phyloP scores from a whole-genome alignment of 257 asterid species.

The Henckelia pumila region DNA sequence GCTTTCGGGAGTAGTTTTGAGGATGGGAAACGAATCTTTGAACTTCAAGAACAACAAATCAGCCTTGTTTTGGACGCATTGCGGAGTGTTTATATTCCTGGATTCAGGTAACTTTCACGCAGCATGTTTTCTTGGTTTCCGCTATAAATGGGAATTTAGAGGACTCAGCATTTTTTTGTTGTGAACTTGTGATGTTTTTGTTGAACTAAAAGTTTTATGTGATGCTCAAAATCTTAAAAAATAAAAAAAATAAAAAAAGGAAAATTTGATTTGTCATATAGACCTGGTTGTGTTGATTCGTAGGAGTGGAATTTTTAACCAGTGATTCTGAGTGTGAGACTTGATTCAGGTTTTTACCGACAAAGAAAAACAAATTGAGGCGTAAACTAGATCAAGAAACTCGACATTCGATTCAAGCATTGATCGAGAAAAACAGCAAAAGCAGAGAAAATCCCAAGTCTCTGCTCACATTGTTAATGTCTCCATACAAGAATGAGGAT shows the following conservation, averaged over 20 bases:
- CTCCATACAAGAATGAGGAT: constrained; percentile 28
- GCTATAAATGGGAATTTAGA: background rate
- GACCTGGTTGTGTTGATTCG: no score
- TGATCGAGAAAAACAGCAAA: constrained; percentile 27
- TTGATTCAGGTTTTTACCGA: constrained; percentile 36
- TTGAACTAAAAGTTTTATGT: no score
- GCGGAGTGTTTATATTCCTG: constrained; percentile 51
- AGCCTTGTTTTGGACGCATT: constrained; percentile 41
- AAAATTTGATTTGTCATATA: no score
- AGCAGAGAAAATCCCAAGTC: constrained; percentile 31
- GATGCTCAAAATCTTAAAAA: no score
- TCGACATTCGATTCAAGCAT: constrained; percentile 29
- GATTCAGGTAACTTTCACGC: constrained; percentile 39
- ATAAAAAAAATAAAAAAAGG: no score
- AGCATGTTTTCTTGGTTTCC: background rate
- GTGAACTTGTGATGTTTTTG: no score
- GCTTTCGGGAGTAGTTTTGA: constrained; percentile 60
- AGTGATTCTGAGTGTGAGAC: background rate
- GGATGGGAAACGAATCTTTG: constrained; percentile 50
- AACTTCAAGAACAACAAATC: constrained; percentile 47
- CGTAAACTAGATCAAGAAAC: constrained; percentile 41
- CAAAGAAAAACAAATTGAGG: constrained; percentile 38
- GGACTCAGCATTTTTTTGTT: no score
- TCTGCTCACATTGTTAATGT: constrained; percentile 28
- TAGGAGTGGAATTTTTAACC: background rate